Evolutionary conservation across 192 early-diverging fungal genomes (phyloP), one percentile per base, ranked within the genome.

Genomic region (Backusella morwellensis): DNA sequence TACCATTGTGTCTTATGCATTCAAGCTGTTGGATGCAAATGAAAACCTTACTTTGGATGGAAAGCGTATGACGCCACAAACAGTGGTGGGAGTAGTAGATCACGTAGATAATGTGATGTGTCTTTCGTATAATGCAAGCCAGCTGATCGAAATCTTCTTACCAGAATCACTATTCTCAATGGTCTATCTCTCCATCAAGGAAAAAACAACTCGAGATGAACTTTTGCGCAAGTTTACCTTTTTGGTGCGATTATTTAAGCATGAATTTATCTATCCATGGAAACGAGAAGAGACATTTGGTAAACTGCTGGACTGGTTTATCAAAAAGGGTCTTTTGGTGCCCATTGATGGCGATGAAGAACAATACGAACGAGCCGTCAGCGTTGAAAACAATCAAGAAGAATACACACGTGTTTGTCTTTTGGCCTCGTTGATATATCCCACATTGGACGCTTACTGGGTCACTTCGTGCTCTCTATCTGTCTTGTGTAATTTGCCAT

Each of bases 391-490:
- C 17, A 76, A 84, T 35, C 59, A 72, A 26, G 29, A 38, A 17
- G 75, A 78, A 36, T 77, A 81, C 56, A 71, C 69, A 0, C 76
- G 73, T 14, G 73, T 80, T 4, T 84, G 79, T 70, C 68, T 84
- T 23, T 54, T 80, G 6, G 82, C 82, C 12, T 84, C 82, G 5
- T 76, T 84, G 4, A 32, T 84, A 80, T 80, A 84, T 66, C 82
- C 82, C 0, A 80, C 67, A 15, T 52, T 84, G 41, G 82, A 84
- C 35, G 78, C 76, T 35, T 80, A 80, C 38, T 84, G 82, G 82
- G 78, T 84, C 38, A 84, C 82, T 4, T 75, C 79, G n/a, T 84
- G 82, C 23, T 84, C 82, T 8, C 66, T 84, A 36, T 84, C 82
- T 26, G 82, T 77, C 40, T 76, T 84, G 35, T 76, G 75, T 56